Base-by-base conservation (phyloP, 2,329 filamentous ascomycete species). In the Pseudocercospora eumusae region DNA sequence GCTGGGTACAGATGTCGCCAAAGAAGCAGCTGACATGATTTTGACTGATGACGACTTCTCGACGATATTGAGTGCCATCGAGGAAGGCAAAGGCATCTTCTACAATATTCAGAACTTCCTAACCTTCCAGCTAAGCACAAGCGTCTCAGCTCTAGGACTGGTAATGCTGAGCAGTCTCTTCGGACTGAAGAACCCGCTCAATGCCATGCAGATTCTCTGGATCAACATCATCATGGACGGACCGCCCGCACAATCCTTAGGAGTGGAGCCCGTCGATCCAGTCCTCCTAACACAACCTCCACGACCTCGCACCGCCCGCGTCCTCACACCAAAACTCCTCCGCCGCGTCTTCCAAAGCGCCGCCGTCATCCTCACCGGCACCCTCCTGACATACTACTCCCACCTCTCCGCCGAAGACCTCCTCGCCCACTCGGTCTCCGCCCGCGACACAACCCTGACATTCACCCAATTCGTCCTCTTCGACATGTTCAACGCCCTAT, bases 151-250 rank as follows among this genome's bases (percentile, higher is more conserved):
- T 64, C 81, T 99, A 68, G 92, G 90, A 61, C 83, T 99, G 58
- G 95, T 99, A 18, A 86, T 99, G 68, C 78, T 99, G 71, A 97
- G 93, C 81, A 97, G 92, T 28, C 89, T 91, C 69, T 84, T 97
- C 64, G 95, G 95, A 42, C 95, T 96, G 80, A 93, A 92, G 78
- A 96, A 95, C 74, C 96, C 95, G 50, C 83, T 99, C 64, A 99
- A 99, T 75, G 92, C 95, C 55, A 99, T 99, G 95, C 95, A 99
- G 80, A 99, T 99, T 80, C 84, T 99, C 45, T 99, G 95, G 95
- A 99, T 99, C 73, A 99, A 99, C 75, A 98, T 99, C 74, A 93
- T 99, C 71, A 99, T 99, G 96, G 96, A 99, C 77, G 95, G 96
- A 9, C 95, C 95, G 15, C 95, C 95, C 0, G 95, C 95, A 1